Evolutionary conservation across 2,329 filamentous ascomycete species (phyloP).

Genomic region (Myriosclerotinia scirpicola): DNA sequence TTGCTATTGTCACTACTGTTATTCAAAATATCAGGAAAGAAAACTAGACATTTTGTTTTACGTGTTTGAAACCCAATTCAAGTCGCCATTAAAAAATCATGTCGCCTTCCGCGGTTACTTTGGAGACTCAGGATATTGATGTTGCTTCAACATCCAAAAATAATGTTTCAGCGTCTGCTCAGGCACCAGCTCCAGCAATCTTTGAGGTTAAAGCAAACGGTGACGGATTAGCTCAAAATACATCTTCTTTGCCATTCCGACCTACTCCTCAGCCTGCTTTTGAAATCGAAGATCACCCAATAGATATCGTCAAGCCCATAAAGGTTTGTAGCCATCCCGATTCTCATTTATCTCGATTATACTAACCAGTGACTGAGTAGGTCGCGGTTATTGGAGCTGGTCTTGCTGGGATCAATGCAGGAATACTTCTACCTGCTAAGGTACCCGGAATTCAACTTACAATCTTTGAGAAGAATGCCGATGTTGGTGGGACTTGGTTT

Average conservation of each 20-base stretch:
- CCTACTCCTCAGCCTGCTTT: conserved; percentile 20
- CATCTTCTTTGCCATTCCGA: conserved; percentile 4
- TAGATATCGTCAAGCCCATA: conserved; percentile 16
- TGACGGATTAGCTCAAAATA: neutral
- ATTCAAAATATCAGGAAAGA: neutral
- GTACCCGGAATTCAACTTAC: conserved; percentile 54
- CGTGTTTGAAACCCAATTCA: neutral
- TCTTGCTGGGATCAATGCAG: conserved; percentile 62
- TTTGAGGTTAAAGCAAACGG: neutral
- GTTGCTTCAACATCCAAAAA: neutral
- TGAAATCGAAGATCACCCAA: conserved; percentile 24
- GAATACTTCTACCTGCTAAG: conserved; percentile 65
- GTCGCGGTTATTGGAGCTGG: conserved; percentile 59
- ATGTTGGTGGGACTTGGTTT: conserved; percentile 51
- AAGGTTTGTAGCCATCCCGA: conserved; percentile 12
- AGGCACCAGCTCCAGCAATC: neutral
- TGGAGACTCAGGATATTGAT: neutral
- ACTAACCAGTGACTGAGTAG: conserved; percentile 4
- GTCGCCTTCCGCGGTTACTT: conserved; percentile 14
- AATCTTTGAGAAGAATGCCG: conserved; percentile 53
- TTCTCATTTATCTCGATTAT: neutral
- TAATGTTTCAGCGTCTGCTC: neutral
- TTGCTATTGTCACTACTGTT: neutral
- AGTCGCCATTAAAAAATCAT: neutral
- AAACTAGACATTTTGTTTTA: neutral